Evolutionary conservation across 208 protist species (phyloP).

Genomic region (Wallacemonas collosoma): DNA sequence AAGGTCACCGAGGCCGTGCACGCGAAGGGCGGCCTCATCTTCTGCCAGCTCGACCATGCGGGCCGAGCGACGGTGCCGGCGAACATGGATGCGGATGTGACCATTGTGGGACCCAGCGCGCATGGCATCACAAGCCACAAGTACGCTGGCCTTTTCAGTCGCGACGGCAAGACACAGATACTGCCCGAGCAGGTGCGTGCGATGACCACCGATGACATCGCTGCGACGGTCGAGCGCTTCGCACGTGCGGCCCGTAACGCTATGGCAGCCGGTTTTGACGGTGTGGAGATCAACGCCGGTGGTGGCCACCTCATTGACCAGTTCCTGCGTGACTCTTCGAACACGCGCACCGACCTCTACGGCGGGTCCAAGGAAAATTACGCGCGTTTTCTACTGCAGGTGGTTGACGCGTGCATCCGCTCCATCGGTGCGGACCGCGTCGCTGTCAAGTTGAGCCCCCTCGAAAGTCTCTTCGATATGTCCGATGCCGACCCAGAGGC

Average conservation of each 20-base stretch:
- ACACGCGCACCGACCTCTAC: slow-evolving; percentile 73
- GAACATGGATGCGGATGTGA: slow-evolving; percentile 25
- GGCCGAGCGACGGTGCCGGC: slow-evolving; percentile 36
- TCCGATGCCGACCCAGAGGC: slow-evolving; percentile 25
- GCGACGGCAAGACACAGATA: slow-evolving; percentile 12
- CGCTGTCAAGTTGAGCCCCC: slow-evolving; percentile 46
- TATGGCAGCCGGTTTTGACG: slow-evolving; percentile 78
- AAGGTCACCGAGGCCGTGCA: slow-evolving; percentile 68
- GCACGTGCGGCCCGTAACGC: slow-evolving; percentile 52
- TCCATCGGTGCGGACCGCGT: slow-evolving; percentile 33
- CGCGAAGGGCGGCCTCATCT: slow-evolving; percentile 48
- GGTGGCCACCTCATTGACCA: slow-evolving; percentile 82
- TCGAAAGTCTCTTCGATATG: slow-evolving; percentile 23
- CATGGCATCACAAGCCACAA: slow-evolving; percentile 15
- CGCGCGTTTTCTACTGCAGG: slow-evolving; percentile 46
- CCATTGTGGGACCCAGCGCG: slow-evolving; percentile 17
- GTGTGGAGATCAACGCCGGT: slow-evolving; percentile 80
- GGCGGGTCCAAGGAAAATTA: slow-evolving; percentile 72
- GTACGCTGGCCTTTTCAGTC: slow-evolving; percentile 13
- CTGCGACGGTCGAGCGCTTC: slow-evolving; percentile 46
- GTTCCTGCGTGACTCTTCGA: slow-evolving; percentile 68
- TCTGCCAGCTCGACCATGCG: slow-evolving; percentile 53
- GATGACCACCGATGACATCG: slow-evolving; percentile 43
- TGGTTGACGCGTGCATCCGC: slow-evolving; percentile 50
- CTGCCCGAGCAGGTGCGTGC: slow-evolving; percentile 16